These are phyloP conservation scores for Escovopsis sp. DNA, from an alignment of 2,329 filamentous ascomycete species.

Conservation along the genomic window DNA sequence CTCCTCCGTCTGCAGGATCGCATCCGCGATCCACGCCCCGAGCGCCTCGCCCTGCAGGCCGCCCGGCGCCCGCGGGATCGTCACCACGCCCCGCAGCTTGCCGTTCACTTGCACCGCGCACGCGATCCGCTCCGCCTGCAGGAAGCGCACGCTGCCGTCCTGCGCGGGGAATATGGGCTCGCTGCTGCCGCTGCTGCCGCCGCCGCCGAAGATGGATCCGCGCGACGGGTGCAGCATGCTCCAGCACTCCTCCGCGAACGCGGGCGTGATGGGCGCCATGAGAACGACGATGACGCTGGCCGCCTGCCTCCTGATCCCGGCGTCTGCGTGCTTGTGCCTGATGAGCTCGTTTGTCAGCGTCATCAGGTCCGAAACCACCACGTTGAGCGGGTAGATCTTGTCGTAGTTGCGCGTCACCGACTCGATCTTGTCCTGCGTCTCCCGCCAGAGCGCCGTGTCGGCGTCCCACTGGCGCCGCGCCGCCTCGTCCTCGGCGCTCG, in stretches of 20 bases:
- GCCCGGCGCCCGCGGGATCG: slow-evolving; percentile 39
- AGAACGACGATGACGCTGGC: slow-evolving; percentile 49
- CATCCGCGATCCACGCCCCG: slow-evolving; percentile 44
- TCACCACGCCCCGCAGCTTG: slow-evolving; percentile 54
- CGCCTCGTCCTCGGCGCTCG: slow-evolving; percentile 16
- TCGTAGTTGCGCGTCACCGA: slow-evolving; percentile 56
- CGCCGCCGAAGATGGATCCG: slow-evolving; percentile 27
- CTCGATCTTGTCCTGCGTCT: slow-evolving; percentile 51
- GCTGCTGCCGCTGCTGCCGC: too few relatives aligned
- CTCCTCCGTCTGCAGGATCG: slow-evolving; percentile 46
- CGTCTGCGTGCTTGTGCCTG: slow-evolving; percentile 26
- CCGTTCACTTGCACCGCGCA: slow-evolving; percentile 70
- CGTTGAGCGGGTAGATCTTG: slow-evolving; percentile 65
- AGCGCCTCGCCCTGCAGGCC: slow-evolving; percentile 30
- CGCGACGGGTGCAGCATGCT: slow-evolving; percentile 32
- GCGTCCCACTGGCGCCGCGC: slow-evolving; percentile 28
- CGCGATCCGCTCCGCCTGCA: slow-evolving; percentile 33
- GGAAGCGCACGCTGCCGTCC: slow-evolving; percentile 35
- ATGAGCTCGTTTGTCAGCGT: slow-evolving; percentile 57
- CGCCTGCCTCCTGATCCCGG: slow-evolving; percentile 32
- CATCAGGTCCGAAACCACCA: slow-evolving; percentile 70
- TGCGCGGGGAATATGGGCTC: slow-evolving; percentile 37
- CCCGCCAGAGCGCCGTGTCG: slow-evolving; percentile 42
- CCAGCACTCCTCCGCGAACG: slow-evolving; percentile 73
- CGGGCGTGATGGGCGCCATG: slow-evolving; percentile 66